A percentile compares a stretch with the other conserved stretches of the same genome.
Conservation (phyloP, 805 yeast genomes). For the Hermanozyma aechmeae region DNA sequence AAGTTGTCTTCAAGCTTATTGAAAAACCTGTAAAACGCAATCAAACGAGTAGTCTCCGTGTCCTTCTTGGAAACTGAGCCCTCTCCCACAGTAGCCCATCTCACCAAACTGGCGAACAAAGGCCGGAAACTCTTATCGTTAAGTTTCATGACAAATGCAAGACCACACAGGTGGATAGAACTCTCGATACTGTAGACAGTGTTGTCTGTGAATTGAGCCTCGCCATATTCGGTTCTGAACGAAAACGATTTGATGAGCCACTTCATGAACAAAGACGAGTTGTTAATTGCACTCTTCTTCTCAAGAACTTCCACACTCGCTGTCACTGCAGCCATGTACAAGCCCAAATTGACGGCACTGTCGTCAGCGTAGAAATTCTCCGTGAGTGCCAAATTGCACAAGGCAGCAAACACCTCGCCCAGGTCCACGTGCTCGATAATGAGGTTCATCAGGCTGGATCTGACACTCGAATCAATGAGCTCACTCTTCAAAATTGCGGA, state of each 20-base stretch:
- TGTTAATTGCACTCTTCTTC: conserved; percentile 66
- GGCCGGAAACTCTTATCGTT: conserved; percentile 94
- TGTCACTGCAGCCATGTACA: conserved; percentile 62
- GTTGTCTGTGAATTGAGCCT: conserved; percentile 48
- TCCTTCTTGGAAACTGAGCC: conserved; percentile 41
- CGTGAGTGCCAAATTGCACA: conserved; percentile 53
- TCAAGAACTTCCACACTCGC: conserved; percentile 56
- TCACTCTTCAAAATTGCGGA: conserved; percentile 47
- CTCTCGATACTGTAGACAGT: conserved; percentile 77
- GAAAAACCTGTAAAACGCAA: conserved; percentile 79
- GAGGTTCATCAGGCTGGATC: conserved; percentile 52
- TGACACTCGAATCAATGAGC: conserved; percentile 48
- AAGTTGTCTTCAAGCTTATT: conserved; percentile 75
- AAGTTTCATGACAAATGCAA: conserved; percentile 75
- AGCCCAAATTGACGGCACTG: conserved; percentile 41
- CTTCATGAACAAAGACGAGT: conserved; percentile 57
- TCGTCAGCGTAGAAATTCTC: conserved; percentile 24
- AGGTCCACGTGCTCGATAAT: conserved; percentile 61
- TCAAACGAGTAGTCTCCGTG: conserved; percentile 45
- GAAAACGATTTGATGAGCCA: conserved; percentile 67
- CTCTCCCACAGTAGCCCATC: conserved; percentile 90
- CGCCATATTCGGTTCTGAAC: conserved; percentile 45
- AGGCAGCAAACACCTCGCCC: conserved; percentile 49
- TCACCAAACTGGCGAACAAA: conserved; percentile 70
- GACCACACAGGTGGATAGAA: conserved; percentile 61